phyloP scores from a whole-genome alignment of 345 rosid genomes.

The Sonneratia alba region DNA sequence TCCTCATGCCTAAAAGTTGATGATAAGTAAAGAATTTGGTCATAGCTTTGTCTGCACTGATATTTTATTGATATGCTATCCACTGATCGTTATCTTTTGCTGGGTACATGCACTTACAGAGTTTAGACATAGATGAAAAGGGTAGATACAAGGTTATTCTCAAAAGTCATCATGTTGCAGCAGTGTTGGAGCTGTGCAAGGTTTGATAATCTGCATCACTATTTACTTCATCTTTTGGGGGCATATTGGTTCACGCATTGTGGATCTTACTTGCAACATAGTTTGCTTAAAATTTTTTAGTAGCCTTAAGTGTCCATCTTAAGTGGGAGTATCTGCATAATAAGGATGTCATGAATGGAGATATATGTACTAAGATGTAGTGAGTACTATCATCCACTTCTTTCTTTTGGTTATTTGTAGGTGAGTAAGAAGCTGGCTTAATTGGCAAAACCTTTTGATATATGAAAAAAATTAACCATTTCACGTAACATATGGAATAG shows the following conservation, averaged over 20 bases:
- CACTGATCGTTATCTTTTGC: not conserved
- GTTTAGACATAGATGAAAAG: slow-evolving; percentile 53
- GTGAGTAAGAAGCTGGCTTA: not conserved
- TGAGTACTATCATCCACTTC: not conserved
- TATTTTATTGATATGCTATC: not conserved
- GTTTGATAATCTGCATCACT: slow-evolving; percentile 26
- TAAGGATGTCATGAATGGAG: not conserved
- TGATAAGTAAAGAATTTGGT: not conserved
- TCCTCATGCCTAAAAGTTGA: not conserved
- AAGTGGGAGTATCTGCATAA: not conserved
- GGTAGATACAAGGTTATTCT: slow-evolving; percentile 58
- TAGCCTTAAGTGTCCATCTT: not conserved
- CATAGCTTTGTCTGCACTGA: not conserved
- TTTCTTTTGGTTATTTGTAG: not conserved
- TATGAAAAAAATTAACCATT: not conserved
- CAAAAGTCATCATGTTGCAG: slow-evolving; percentile 58
- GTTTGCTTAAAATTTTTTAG: not conserved
- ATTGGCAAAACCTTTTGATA: not conserved
- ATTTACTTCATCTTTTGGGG: not conserved
- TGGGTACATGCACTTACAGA: slow-evolving; percentile 30
- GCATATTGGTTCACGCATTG: not conserved
- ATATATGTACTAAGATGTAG: not conserved
- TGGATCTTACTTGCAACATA: not conserved
- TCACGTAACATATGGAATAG: not conserved
- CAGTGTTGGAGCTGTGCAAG: slow-evolving; percentile 78